Base-by-base conservation (phyloP, 441 rosid species). In the Syzygium malaccense region DNA sequence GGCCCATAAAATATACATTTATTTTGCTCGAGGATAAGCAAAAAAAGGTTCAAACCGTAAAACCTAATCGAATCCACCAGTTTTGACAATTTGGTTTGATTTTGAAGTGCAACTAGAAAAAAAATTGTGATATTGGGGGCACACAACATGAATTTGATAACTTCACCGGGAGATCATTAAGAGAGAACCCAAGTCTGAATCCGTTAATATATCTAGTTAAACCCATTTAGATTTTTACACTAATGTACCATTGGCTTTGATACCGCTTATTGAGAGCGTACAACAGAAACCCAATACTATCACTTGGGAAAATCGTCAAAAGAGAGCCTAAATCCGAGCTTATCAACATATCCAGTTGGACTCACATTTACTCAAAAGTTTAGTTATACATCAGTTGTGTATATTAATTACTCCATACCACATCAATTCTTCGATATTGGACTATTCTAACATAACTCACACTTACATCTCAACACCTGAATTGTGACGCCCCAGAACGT, bases 351-450 rank as follows among this genome's bases (percentile, higher is more conserved):
- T 32, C 18, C 3, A 17, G 3, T 66, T 4, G 1, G 3, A 17
- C 6, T 0, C 5, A 17, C 1, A 0, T 33, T 66, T 23, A 66
- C 3, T 66, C 6, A 0, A 4, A 64, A 30, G 3, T 1, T 30
- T 14, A 17, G 33, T 32, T 66, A 30, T 64, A 15, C 2, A 0
- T 32, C 6, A 7, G 1, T 0, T 32, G 8, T 8, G 41, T 8
- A 8, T 66, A 17, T 14, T 17, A 4, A 66, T 3, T 33, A 30
- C 9, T 30, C 18, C 5, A 8, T 7, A 17, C 41, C 13, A 17
- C 1, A 7, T 66, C 13, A 17, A 66, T 32, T 32, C 23, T 64
- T 15, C 4, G 3, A 17, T 8, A 2, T 2, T 0, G 3, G 3
- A 66, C 23, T 30, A 60, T 60, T 60, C 2, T 28, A 26, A 58